These are phyloP conservation scores for Pseudonectria buxi DNA, from an alignment of 2,329 filamentous ascomycete genomes.

Conservation along the genomic window DNA sequence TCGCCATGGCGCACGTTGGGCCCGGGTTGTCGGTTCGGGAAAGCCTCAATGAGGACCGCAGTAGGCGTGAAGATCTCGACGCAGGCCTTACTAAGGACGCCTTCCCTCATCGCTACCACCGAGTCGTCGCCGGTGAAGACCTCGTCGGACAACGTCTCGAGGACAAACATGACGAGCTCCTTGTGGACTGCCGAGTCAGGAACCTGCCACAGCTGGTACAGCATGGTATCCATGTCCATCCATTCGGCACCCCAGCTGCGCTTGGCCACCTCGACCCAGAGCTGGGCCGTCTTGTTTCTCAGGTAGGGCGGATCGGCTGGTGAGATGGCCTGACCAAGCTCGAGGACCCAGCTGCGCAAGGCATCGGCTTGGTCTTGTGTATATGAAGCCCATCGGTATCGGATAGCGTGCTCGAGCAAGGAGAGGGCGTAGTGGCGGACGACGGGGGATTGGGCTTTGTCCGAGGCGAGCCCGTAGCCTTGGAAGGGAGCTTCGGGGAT, in stretches of 20 bases:
- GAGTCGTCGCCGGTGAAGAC: slow-evolving; percentile 88
- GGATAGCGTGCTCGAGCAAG: slow-evolving; percentile 82
- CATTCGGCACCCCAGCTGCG: slow-evolving; percentile 87
- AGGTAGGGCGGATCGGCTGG: slow-evolving; percentile 73
- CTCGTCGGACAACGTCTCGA: slow-evolving; percentile 91
- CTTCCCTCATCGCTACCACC: slow-evolving; percentile 74
- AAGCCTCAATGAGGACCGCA: slow-evolving; percentile 65
- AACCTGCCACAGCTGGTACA: slow-evolving; percentile 76
- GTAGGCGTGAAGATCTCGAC: slow-evolving; percentile 90
- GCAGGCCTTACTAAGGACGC: slow-evolving; percentile 77
- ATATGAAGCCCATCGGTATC: slow-evolving; percentile 75
- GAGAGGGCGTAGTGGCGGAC: slow-evolving; percentile 93
- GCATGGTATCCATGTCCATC: slow-evolving; percentile 85
- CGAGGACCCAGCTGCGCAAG: slow-evolving; percentile 69
- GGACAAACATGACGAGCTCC: slow-evolving; percentile 77
- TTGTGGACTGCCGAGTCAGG: slow-evolving; percentile 60
- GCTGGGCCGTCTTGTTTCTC: slow-evolving; percentile 85
- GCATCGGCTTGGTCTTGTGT: slow-evolving; percentile 58
- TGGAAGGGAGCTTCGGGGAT: slow-evolving; percentile 73
- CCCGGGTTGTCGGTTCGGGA: slow-evolving; percentile 63
- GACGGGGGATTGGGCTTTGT: slow-evolving; percentile 66
- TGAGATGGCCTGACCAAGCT: slow-evolving; percentile 66
- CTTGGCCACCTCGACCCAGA: slow-evolving; percentile 95
- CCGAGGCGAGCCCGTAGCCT: slow-evolving; percentile 75
- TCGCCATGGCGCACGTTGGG: slow-evolving; percentile 66